Evolutionary conservation across 176 grass and related monocot genomes (phyloP).

Genomic region (Leersia perrieri): DNA sequence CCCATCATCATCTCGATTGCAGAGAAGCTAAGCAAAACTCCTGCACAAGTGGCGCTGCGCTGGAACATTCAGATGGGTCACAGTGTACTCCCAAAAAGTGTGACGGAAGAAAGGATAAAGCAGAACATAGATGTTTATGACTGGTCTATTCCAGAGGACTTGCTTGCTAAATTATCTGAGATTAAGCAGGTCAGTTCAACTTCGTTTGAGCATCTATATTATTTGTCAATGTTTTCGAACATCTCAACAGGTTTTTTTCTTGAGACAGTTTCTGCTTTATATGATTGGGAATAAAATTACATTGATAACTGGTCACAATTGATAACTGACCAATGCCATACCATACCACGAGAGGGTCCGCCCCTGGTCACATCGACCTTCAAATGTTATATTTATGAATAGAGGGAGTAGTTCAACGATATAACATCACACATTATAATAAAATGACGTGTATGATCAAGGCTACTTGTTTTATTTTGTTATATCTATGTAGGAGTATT

Average conservation of each 20-base stretch:
- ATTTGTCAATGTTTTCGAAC: not conserved
- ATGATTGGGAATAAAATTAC: not conserved
- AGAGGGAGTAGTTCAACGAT: not conserved
- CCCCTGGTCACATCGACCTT: too few relatives aligned
- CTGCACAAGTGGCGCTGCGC: conserved; percentile 57
- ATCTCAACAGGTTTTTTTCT: not conserved
- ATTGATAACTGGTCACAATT: not conserved
- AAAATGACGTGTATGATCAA: too few relatives aligned
- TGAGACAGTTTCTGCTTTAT: not conserved
- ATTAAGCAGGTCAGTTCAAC: conserved; percentile 61
- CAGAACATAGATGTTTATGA: conserved; percentile 60
- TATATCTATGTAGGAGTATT: too few relatives aligned
- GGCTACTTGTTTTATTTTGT: too few relatives aligned
- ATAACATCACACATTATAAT: too few relatives aligned
- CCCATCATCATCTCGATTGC: conserved; percentile 42
- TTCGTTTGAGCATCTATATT: not conserved
- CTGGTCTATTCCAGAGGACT: conserved; percentile 76
- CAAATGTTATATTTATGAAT: too few relatives aligned
- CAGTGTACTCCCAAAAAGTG: conserved; percentile 75
- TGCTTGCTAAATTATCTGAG: conserved; percentile 51
- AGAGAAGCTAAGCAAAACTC: conserved; percentile 65
- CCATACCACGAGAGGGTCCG: too few relatives aligned
- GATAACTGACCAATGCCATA: too few relatives aligned
- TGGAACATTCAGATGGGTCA: conserved; percentile 81
- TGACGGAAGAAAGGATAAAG: conserved; percentile 61